Percentiles rank a stretch among this genome's conserved stretches.
phyloP scores from a whole-genome alignment of 225 moss, liverwort and hornwort species.

The Pseudisothecium myosuroides region DNA sequence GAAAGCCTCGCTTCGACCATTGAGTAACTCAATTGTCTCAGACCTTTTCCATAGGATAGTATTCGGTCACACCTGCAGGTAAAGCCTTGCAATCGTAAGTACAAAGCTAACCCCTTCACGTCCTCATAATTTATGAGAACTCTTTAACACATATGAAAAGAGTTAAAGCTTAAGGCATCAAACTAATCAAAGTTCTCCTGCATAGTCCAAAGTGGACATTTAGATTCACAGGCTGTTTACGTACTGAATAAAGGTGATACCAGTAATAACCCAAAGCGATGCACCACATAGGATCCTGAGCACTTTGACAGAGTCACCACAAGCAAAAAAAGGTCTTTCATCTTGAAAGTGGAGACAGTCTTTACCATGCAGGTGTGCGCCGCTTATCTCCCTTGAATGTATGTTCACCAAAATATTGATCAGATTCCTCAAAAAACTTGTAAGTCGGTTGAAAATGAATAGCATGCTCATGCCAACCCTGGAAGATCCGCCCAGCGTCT shows the following conservation, averaged over 20 bases:
- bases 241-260: neutral
- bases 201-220: neutral
- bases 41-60: conserved; percentile 55
- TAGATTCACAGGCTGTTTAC: neutral
- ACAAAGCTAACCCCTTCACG: neutral
- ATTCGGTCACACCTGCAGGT: conserved; percentile 78
- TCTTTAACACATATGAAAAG: neutral
- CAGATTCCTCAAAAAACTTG: conserved; percentile 75
- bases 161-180: neutral
- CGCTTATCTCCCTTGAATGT: conserved; percentile 56
- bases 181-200: neutral
- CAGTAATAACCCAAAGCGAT: neutral
- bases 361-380: conserved; percentile 87
- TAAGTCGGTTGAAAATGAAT: conserved; percentile 85
- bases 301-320: neutral
- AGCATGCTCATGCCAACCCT: conserved; percentile 75
- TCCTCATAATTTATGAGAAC: neutral
- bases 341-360: neutral
- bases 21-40: conserved; percentile 47
- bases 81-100: conserved; percentile 5
- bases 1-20: conserved; percentile 69
- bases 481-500: conserved; percentile 67
- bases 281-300: neutral
- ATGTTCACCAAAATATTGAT: conserved; percentile 65
- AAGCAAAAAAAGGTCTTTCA: neutral